Percentiles rank a stretch among this genome's conserved stretches.
These are phyloP conservation scores for Mycena epipterygia DNA, from an alignment of 768 basidiomycete species.

Conservation along the genomic window DNA sequence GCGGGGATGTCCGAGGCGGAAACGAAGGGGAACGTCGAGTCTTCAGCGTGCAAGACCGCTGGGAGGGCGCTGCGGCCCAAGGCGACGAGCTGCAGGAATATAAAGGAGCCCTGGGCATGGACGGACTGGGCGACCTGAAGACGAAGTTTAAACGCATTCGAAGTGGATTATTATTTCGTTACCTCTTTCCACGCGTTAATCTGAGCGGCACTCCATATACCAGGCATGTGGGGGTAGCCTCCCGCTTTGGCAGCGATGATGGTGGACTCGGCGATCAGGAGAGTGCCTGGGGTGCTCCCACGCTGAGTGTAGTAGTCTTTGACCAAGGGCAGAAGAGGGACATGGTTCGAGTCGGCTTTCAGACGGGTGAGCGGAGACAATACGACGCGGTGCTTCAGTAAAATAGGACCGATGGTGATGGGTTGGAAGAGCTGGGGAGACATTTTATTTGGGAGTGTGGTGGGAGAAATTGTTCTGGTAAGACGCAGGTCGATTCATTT, in stretches of 20 bases:
- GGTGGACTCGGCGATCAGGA: constrained; percentile 59
- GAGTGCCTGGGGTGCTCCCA: constrained; percentile 47
- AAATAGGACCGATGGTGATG: constrained; percentile 1
- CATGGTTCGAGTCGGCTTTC: constrained; percentile 40
- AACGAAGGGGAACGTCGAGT: constrained; percentile 37
- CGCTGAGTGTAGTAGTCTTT: constrained; percentile 48
- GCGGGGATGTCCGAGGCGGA: constrained; percentile 40
- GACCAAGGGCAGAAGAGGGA: constrained; percentile 42
- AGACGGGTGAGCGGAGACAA: constrained; percentile 51
- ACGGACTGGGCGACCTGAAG: constrained; percentile 59
- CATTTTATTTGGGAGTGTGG: no score
- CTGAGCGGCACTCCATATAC: constrained; percentile 60
- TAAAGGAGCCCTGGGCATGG: constrained; percentile 57
- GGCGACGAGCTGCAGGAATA: constrained; percentile 58
- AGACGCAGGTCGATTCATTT: background rate
- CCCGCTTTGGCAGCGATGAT: constrained; percentile 45
- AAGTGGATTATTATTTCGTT: background rate
- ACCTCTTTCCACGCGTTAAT: constrained; percentile 49
- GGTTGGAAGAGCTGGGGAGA: constrained; percentile 24
- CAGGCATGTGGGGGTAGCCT: constrained; percentile 49
- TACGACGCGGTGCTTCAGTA: constrained; percentile 47
- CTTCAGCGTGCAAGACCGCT: constrained; percentile 43
- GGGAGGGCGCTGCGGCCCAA: constrained; percentile 51
- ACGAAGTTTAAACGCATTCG: background rate
- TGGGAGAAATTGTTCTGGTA: background rate